A percentile compares a stretch with the other conserved stretches of the same genome.
Evolutionary conservation across 2,329 filamentous ascomycete species (phyloP).

Genomic region (Coniochaeta sp.): DNA sequence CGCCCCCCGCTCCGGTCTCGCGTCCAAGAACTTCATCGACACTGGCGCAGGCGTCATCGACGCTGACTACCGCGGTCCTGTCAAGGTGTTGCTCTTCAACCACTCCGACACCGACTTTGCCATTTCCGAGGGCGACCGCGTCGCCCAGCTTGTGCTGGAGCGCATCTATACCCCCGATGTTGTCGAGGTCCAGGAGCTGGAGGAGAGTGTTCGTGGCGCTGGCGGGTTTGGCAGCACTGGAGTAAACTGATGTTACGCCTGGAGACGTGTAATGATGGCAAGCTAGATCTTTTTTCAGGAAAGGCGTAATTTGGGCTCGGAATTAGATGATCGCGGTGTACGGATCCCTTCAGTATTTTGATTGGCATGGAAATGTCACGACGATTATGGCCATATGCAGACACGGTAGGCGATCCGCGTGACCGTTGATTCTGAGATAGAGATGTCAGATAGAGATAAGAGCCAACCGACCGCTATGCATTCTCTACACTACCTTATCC

Average conservation of each 20-base stretch:
- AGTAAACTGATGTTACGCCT: conserved; percentile 1
- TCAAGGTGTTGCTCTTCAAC: conserved; percentile 95
- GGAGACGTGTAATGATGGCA: neutral
- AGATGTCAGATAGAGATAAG: neutral
- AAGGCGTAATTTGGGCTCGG: neutral
- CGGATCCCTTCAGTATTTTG: neutral
- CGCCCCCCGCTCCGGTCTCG: conserved; percentile 84
- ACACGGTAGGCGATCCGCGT: neutral
- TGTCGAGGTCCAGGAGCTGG: conserved; percentile 78
- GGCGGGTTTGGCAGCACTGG: conserved; percentile 92
- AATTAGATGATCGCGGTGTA: neutral
- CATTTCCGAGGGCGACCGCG: conserved; percentile 77
- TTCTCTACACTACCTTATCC: neutral
- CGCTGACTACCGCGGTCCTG: conserved; percentile 88
- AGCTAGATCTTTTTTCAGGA: neutral
- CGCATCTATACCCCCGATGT: conserved; percentile 91
- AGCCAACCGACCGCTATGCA: neutral
- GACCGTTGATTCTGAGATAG: neutral
- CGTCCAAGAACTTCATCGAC: conserved; percentile 91
- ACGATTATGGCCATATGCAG: neutral
- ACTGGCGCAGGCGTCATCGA: conserved; percentile 96
- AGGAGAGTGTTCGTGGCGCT: conserved; percentile 82
- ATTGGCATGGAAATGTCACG: neutral
- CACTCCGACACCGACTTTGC: conserved; percentile 74
- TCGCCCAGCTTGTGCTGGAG: conserved; percentile 92